Evolutionary conservation across 1,139 yeast species (phyloP).

Genomic region (Kodamaea fungicola): DNA sequence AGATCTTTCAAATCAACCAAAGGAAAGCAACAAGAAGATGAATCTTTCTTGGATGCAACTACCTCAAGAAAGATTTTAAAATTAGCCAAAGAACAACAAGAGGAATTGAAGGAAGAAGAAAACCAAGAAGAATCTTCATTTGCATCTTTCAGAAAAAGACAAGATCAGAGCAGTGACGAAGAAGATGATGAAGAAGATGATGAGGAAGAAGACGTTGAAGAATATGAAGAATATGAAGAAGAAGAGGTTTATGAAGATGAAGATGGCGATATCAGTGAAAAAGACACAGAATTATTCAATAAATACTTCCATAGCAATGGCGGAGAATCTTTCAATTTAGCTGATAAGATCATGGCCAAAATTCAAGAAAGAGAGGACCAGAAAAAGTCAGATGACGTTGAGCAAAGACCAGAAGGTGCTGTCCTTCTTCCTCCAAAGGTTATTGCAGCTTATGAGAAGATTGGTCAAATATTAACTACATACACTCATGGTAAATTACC

Average conservation of each 20-base stretch:
- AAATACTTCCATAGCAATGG: conserved; percentile 50
- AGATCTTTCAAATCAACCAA: conserved; percentile 16
- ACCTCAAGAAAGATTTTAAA: conserved; percentile 82
- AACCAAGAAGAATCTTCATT: conserved; percentile 14
- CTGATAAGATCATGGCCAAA: conserved; percentile 89
- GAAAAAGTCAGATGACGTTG: conserved; percentile 24
- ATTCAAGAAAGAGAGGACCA: conserved; percentile 67
- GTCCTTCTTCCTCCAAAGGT: conserved; percentile 94
- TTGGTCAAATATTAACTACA: conserved; percentile 82
- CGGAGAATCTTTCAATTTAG: conserved; percentile 62
- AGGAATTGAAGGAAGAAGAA: conserved; percentile 74
- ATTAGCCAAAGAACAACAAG: conserved; percentile 89
- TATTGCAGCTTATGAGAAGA: conserved; percentile 87
- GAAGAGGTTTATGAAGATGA: conserved; percentile 45
- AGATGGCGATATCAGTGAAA: conserved; percentile 63
- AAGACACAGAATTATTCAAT: conserved; percentile 69
- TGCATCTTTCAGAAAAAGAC: conserved; percentile 21
- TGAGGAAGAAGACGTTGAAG: conserved; percentile 31
- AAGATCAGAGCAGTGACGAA: conserved; percentile 23
- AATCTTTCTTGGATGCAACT: conserved; percentile 73
- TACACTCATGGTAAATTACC: conserved; percentile 97
- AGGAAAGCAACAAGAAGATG: conserved; percentile 45
- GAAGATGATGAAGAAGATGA: conserved; percentile 37
- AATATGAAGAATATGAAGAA: conserved; percentile 48
- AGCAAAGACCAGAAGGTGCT: conserved; percentile 37